phyloP scores from a whole-genome alignment of 2,329 filamentous ascomycete genomes.

The Tolypocladium amazonense region DNA sequence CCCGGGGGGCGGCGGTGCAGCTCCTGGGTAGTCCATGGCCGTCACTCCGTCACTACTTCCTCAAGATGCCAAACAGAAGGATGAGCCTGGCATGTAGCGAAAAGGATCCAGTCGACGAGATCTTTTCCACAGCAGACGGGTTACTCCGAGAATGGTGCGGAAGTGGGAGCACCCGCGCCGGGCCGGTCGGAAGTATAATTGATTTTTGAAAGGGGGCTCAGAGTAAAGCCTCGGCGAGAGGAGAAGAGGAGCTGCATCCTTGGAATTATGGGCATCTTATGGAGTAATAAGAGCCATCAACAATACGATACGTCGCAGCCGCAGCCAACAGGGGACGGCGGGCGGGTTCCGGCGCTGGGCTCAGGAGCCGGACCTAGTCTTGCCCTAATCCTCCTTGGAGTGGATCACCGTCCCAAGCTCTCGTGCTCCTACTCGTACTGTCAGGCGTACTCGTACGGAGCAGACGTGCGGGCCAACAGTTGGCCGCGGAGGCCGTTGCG shows the following conservation, averaged over 20 bases:
- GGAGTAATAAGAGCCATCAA: background rate
- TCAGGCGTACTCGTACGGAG: too few relatives aligned
- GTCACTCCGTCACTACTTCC: background rate
- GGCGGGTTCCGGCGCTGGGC: background rate
- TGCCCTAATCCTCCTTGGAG: background rate
- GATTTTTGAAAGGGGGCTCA: background rate
- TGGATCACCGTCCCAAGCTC: background rate
- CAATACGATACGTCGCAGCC: background rate
- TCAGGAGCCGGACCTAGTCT: background rate
- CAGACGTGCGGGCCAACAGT: too few relatives aligned
- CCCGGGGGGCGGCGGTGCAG: background rate
- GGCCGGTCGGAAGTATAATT: background rate
- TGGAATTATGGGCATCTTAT: background rate
- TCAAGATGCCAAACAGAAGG: background rate
- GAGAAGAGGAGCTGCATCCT: background rate
- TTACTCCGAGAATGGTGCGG: too few relatives aligned
- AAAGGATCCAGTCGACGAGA: background rate
- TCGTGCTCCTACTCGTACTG: too few relatives aligned
- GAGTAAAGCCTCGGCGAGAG: background rate
- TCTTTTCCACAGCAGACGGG: background rate
- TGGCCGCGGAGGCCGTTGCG: background rate
- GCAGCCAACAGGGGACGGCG: background rate
- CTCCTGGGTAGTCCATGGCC: background rate
- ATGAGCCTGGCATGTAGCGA: background rate
- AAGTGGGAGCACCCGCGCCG: background rate